Conservation (phyloP, 2,329 filamentous ascomycete genomes). For the Penicillium nordicum region DNA sequence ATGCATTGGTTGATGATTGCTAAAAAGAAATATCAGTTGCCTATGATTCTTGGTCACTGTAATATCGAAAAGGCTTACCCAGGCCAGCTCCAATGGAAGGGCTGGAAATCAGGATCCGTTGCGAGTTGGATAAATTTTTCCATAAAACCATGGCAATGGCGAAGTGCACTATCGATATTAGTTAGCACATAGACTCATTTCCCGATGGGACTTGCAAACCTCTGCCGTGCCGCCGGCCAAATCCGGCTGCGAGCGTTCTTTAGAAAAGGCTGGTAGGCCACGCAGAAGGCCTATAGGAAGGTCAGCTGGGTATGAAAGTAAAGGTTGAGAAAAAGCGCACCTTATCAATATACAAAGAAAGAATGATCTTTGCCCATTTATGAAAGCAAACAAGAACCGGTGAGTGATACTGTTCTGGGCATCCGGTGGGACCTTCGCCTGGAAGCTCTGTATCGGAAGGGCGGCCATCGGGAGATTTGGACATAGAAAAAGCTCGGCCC, state of each 20-base stretch:
- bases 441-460: slow-evolving; percentile 32
- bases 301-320: neutral
- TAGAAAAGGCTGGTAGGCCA: slow-evolving; percentile 48
- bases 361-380: slow-evolving; percentile 46
- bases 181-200: slow-evolving; percentile 8
- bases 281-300: slow-evolving; percentile 41
- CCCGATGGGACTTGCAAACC: slow-evolving; percentile 23
- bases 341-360: slow-evolving; percentile 47
- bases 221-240: slow-evolving; percentile 47
- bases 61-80: slow-evolving; percentile 26
- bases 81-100: slow-evolving; percentile 50
- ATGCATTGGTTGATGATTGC: slow-evolving; percentile 45
- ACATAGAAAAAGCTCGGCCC: slow-evolving; percentile 25
- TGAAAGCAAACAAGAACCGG: slow-evolving; percentile 44
- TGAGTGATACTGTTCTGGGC: slow-evolving; percentile 44
- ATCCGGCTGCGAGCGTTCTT: slow-evolving; percentile 49
- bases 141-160: slow-evolving; percentile 49
- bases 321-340: slow-evolving; percentile 18
- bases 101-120: slow-evolving; percentile 47
- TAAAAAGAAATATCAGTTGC: slow-evolving; percentile 17
- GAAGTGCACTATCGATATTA: slow-evolving; percentile 39
- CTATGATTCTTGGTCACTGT: neutral
- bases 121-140: slow-evolving; percentile 49
- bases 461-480: slow-evolving; percentile 27
- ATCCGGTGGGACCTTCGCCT: slow-evolving; percentile 36